Base-by-base conservation (phyloP, 306 rosid genomes). In the Medicago lupulina region DNA sequence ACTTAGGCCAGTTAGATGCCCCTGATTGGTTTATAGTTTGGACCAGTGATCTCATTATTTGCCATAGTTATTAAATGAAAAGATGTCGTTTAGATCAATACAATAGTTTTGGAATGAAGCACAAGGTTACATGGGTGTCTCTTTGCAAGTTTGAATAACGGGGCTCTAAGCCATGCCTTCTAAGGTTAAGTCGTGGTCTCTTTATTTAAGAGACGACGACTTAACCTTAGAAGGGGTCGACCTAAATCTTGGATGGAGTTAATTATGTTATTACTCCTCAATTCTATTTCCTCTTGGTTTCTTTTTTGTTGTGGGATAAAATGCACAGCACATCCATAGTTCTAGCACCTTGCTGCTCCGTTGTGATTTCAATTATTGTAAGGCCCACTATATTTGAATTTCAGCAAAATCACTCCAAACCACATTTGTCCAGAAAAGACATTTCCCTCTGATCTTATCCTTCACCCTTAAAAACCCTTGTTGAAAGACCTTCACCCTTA, bases 1-100 rank as follows among this genome's bases (percentile, higher is more conserved):
- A 59, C 49, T 36, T 63, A 75, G 50, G 67, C 66, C 49, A 46
- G 64, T 60, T 18, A 50, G 59, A 60, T 69, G 23, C 50, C 54
- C 70, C 25, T 11, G 44, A 15, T 65, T 38, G 61, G 8, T 49
- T 49, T 15, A 15, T 0, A 15, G 31, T 73, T 44, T 80, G 62
- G 49, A 34, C 12, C 36, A 31, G 28, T 72, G 55, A 66, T 73
- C 40, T 50, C 7, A 2, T 46, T n/a, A 40, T 49, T 60, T 50
- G 15, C 7, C 25, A 54, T 54, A 15, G 12, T 18, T 67, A 61
- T 43, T 67, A 16, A 57, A 46, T 25, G 2, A 47, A 47, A 58
- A 51, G 14, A 59, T 31, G 47, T 3, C 25, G 34, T 39, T 66
- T 70, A 59, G 43, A 16, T 67, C 49, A 53, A 21, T 40, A 55